Percentiles rank a stretch among this genome's conserved stretches.
phyloP scores from a whole-genome alignment of 768 basidiomycete species.

The Russula dissimulans region DNA sequence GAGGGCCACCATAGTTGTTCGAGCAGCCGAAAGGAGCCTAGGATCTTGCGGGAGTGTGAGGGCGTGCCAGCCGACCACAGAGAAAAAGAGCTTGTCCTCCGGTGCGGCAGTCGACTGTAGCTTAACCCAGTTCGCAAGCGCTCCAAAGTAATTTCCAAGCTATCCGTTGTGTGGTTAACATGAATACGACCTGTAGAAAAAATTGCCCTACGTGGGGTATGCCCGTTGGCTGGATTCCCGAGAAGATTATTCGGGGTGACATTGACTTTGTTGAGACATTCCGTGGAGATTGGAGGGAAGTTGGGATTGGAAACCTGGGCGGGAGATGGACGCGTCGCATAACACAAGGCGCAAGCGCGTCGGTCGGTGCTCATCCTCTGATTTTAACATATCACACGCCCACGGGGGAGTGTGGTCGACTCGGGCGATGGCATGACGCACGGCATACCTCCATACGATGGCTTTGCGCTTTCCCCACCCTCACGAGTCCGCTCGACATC shows the following conservation, averaged over 20 bases:
- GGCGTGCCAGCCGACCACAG: conserved; percentile 92
- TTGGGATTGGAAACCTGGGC: background rate
- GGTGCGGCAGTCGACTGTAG: conserved; percentile 54
- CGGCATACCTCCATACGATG: too few relatives aligned
- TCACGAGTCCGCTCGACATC: too few relatives aligned
- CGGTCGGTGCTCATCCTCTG: too few relatives aligned
- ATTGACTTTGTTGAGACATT: background rate
- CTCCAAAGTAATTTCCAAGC: conserved; percentile 93
- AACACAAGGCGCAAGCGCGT: too few relatives aligned
- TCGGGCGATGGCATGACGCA: too few relatives aligned
- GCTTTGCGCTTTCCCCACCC: too few relatives aligned
- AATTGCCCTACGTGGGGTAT: conserved; percentile 63
- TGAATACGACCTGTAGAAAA: background rate
- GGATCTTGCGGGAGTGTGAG: conserved; percentile 89
- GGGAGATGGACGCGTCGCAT: conserved; percentile 7
- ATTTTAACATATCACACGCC: too few relatives aligned
- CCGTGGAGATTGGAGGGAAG: background rate
- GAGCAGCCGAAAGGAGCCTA: conserved; percentile 43
- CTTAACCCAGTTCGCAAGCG: conserved; percentile 80
- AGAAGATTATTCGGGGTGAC: conserved; percentile 50
- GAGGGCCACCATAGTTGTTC: conserved; percentile 71
- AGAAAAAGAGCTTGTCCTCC: conserved; percentile 64
- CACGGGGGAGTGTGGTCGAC: too few relatives aligned
- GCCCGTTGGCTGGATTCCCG: conserved; percentile 91
- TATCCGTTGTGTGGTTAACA: conserved; percentile 25